Evolutionary conservation across 495 filamentous ascomycete genomes (phyloP).

Genomic region (Parmelia sp.): DNA sequence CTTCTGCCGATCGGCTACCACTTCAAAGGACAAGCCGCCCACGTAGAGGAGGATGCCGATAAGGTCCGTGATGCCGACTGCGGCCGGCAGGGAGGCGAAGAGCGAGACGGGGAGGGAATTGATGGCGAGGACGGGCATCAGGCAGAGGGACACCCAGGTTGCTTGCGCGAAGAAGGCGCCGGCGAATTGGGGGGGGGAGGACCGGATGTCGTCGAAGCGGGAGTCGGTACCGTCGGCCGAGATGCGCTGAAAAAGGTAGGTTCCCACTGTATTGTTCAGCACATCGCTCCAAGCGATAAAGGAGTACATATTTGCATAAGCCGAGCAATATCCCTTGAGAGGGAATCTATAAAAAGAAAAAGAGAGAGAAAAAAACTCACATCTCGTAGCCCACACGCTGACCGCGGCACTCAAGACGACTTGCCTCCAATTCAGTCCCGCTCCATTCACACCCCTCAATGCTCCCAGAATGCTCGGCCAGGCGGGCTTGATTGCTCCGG

Average conservation of each 20-base stretch:
- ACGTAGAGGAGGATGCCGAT: slow-evolving; percentile 49
- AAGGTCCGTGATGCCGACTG: slow-evolving; percentile 42
- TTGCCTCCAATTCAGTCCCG: slow-evolving; percentile 55
- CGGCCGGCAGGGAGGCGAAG: slow-evolving; percentile 36
- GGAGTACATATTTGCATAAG: no score
- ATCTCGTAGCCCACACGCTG: slow-evolving; percentile 50
- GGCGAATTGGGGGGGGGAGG: slow-evolving; percentile 45
- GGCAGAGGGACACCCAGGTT: slow-evolving; percentile 54
- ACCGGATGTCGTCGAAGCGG: slow-evolving; percentile 55
- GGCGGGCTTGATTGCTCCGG: slow-evolving; percentile 36
- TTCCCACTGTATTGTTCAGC: slow-evolving; percentile 41
- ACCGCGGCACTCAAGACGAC: slow-evolving; percentile 51
- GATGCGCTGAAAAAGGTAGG: slow-evolving; percentile 53
- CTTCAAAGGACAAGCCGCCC: slow-evolving; percentile 52
- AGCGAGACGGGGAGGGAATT: slow-evolving; percentile 51
- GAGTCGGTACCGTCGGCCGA: slow-evolving; percentile 48
- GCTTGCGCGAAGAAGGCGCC: slow-evolving; percentile 55
- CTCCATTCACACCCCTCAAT: slow-evolving; percentile 29
- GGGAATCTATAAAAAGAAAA: no score
- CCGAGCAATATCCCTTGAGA: no score
- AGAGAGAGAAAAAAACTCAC: slow-evolving; percentile 41
- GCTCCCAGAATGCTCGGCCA: slow-evolving; percentile 43
- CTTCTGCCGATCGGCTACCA: slow-evolving; percentile 56
- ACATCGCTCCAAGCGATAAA: no score
- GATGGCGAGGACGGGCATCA: slow-evolving; percentile 53